These are phyloP conservation scores for Phlebiopsis flavidoalba DNA, from an alignment of 768 basidiomycete genomes.

Conservation along the genomic window DNA sequence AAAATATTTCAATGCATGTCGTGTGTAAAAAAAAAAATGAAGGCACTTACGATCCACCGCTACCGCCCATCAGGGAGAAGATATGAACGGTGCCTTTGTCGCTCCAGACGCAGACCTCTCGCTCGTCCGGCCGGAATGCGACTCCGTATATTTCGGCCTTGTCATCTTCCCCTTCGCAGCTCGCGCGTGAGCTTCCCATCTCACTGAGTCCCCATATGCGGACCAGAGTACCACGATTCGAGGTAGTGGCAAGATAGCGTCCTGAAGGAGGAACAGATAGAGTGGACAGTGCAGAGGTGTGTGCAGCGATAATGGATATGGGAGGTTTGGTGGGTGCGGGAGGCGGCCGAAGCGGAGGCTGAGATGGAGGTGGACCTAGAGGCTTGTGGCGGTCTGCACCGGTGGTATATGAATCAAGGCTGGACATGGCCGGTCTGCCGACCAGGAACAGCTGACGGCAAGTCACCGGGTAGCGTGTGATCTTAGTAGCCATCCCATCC, in stretches of 20 bases:
- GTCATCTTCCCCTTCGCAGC: constrained; percentile 82
- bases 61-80: constrained; percentile 62
- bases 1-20: not conserved
- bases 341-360: constrained; percentile 47
- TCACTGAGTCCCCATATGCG: constrained; percentile 78
- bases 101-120: constrained; percentile 86
- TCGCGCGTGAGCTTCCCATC: constrained; percentile 74
- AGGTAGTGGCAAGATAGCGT: constrained; percentile 77
- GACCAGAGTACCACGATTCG: constrained; percentile 77
- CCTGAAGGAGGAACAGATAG: constrained; percentile 77
- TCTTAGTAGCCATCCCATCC: constrained; percentile 71
- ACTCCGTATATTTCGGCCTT: constrained; percentile 90
- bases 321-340: constrained; percentile 57
- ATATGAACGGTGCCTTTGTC: constrained; percentile 94
- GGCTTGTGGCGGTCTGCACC: constrained; percentile 58
- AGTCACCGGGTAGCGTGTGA: constrained; percentile 71
- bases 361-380: constrained; percentile 49
- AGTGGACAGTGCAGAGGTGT: constrained; percentile 73
- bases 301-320: constrained; percentile 79
- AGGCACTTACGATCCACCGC: constrained; percentile 58
- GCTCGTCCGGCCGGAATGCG: constrained; percentile 81
- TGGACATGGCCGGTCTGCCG: constrained; percentile 87
- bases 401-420: constrained; percentile 79
- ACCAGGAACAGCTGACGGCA: constrained; percentile 84
- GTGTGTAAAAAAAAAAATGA: not conserved